Evolutionary conservation across 2,329 filamentous ascomycete species (phyloP).

Genomic region (Pestalotiopsis sp.): DNA sequence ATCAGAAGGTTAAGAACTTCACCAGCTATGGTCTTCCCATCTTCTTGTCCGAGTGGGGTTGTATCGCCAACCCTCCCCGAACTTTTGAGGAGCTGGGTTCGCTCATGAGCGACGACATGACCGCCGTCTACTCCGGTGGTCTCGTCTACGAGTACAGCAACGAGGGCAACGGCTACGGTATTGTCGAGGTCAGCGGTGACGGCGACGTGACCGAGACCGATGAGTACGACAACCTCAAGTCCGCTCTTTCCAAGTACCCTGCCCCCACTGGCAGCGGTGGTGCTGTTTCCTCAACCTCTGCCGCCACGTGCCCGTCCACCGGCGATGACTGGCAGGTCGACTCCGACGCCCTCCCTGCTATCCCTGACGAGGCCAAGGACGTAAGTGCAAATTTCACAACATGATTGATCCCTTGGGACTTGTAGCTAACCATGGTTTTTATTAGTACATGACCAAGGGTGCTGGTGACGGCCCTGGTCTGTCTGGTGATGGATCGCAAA

Average conservation of each 20-base stretch:
- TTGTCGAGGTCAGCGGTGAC: slow-evolving; percentile 66
- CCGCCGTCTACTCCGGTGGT: slow-evolving; percentile 87
- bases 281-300: slow-evolving; percentile 48
- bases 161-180: slow-evolving; percentile 79
- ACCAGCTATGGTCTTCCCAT: slow-evolving; percentile 84
- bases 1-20: slow-evolving; percentile 86
- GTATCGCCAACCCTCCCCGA: slow-evolving; percentile 73
- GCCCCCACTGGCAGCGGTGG: slow-evolving; percentile 55
- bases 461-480: slow-evolving; percentile 58
- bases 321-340: slow-evolving; percentile 55
- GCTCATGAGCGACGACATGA: slow-evolving; percentile 80
- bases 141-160: slow-evolving; percentile 94
- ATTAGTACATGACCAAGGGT: slow-evolving; percentile 54
- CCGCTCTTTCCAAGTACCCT: slow-evolving; percentile 51
- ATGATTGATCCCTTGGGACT: slow-evolving; percentile 12
- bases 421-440: slow-evolving; percentile 1
- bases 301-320: slow-evolving; percentile 51
- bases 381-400: slow-evolving; percentile 13
- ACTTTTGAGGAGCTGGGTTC: slow-evolving; percentile 78
- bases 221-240: slow-evolving; percentile 64
- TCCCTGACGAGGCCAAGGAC: slow-evolving; percentile 50
- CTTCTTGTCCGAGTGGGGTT: slow-evolving; percentile 95
- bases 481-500: slow-evolving; percentile 56
- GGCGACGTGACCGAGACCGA: slow-evolving; percentile 56
- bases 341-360: slow-evolving; percentile 47